These are phyloP conservation scores for Cylindrotheca closterium DNA, from an alignment of 108 stramenopile species.

Conservation along the genomic window DNA sequence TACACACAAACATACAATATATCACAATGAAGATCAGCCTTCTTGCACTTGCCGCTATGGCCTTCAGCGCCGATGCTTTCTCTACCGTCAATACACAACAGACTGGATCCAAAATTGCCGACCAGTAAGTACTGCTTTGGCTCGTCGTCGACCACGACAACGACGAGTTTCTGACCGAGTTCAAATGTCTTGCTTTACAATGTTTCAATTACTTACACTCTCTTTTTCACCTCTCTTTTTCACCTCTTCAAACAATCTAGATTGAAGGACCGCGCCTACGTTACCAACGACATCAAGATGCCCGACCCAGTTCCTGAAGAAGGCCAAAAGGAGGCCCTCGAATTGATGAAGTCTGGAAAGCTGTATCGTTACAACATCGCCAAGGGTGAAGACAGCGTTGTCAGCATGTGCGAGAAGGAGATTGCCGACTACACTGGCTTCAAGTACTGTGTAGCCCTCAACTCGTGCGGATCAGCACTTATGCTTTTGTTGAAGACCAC, in stretches of 20 bases:
- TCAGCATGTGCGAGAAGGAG: slow-evolving; percentile 69
- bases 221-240: not conserved
- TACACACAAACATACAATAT: slow-evolving; percentile 2
- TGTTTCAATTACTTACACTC: not conserved
- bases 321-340: slow-evolving; percentile 68
- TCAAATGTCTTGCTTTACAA: not conserved
- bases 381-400: slow-evolving; percentile 55
- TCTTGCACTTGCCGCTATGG: slow-evolving; percentile 28
- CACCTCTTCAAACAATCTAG: too few relatives aligned
- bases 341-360: slow-evolving; percentile 70
- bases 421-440: slow-evolving; percentile 80
- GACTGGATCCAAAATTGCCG: not conserved
- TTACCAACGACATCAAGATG: slow-evolving; percentile 79
- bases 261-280: slow-evolving; percentile 43
- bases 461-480: slow-evolving; percentile 86
- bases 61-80: slow-evolving; percentile 37
- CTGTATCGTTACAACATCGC: slow-evolving; percentile 81
- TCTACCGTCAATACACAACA: slow-evolving; percentile 19
- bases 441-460: slow-evolving; percentile 83
- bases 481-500: slow-evolving; percentile 83
- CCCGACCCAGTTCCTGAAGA: slow-evolving; percentile 80
- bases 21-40: slow-evolving; percentile 42
- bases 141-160: not conserved
- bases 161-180: not conserved
- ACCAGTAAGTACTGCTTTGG: not conserved